Evolutionary conservation across 2,329 filamentous ascomycete species (phyloP), one percentile per base, ranked within the genome.

Genomic region (Monilinia vaccinii-corymbosi): DNA sequence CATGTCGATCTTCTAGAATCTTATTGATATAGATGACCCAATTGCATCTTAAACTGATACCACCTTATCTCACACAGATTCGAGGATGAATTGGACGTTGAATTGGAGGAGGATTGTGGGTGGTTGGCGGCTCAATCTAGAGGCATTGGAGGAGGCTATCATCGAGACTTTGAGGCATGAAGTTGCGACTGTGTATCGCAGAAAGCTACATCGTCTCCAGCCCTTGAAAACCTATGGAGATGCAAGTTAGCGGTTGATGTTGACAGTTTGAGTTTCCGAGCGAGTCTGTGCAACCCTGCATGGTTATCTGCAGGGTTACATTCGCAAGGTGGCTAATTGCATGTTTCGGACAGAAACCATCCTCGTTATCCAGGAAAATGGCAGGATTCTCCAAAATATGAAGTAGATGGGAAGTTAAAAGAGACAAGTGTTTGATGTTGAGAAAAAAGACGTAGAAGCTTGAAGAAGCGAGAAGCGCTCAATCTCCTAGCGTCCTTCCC

Each of bases 261-360:
- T 21, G 38, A 32, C 42, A 14, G 38, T 32, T 21, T 11, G 28
- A 31, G 51, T 55, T 55, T 40, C 38, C 38, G 51, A 55, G 51
- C 45, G 32, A 50, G 55, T 36, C 45, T 40, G 45, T 58, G 55
- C 55, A 51, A 58, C 32, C 23, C 32, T 49, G 16, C 31, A 36
- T 36, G 23, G 23, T 16, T 13, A 49, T 57, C 21, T 47, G 44
- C 55, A 51, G 45, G 55, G 55, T 34, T 51, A 50, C 55, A 38
- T 48, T 32, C 23, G 45, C 34, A 32, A 51, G 32, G 55, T 51
- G 55, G 34, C 45, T 51, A 18, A 28, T 31, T 58, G 45, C 55
- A 58, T 58, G 55, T 58, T 34, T 58, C 55, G 44, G 32, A 16
- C 31, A 58, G 21, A 23, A 36, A 50, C 5, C 18, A 40, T 55